A percentile compares a stretch with the other conserved stretches of the same genome.
These are phyloP conservation scores for Wallacemonas sp. DNA, from an alignment of 208 protist species.

Conservation along the genomic window DNA sequence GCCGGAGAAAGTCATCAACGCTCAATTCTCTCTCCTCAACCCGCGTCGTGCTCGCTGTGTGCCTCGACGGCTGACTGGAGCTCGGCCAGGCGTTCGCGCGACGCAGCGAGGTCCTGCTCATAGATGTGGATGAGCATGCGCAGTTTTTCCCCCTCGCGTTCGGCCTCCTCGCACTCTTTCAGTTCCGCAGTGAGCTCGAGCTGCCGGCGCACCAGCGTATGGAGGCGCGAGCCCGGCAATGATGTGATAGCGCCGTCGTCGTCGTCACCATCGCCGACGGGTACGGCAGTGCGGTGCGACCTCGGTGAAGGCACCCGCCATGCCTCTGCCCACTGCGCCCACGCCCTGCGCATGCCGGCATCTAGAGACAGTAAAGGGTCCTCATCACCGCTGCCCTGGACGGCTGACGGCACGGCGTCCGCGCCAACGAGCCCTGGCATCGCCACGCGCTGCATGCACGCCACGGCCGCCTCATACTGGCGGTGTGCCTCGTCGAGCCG, in stretches of 20 bases:
- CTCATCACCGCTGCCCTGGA: background rate
- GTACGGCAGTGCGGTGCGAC: too few species aligned
- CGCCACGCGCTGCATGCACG: background rate
- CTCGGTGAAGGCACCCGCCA: background rate
- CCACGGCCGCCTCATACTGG: background rate
- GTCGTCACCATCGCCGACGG: too few species aligned
- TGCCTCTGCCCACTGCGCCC: background rate
- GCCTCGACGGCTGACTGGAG: conserved; percentile 12
- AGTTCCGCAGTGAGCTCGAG: conserved; percentile 28
- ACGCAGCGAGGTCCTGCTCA: conserved; percentile 23
- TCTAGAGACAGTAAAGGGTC: background rate
- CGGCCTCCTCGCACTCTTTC: conserved; percentile 28
- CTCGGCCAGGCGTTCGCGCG: conserved; percentile 11
- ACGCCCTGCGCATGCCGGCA: background rate
- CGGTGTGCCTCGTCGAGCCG: background rate
- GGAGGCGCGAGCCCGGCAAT: too few species aligned
- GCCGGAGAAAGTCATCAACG: too few species aligned
- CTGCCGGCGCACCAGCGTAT: conserved; percentile 18
- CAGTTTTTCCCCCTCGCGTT: conserved; percentile 47
- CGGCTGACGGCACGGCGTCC: background rate
- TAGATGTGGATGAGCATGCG: conserved; percentile 31
- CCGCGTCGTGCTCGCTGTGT: background rate
- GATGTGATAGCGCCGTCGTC: too few species aligned
- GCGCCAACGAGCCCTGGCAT: background rate
- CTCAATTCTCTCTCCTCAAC: background rate